These are phyloP conservation scores for Zalerion maritima DNA, from an alignment of 495 filamentous ascomycete genomes.

Conservation along the genomic window DNA sequence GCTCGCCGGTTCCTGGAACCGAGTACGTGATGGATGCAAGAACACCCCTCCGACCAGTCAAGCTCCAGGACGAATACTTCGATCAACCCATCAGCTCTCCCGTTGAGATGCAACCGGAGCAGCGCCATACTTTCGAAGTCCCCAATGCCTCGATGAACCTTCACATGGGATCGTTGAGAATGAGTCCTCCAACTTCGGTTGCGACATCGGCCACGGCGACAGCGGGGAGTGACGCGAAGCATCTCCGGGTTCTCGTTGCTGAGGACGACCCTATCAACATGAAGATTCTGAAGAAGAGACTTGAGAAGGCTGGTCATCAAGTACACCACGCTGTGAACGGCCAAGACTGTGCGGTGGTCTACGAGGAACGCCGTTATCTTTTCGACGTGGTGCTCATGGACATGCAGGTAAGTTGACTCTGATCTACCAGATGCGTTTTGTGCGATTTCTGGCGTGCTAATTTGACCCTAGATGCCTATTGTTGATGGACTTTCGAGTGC, in stretches of 20 bases:
- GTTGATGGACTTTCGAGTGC: conserved; percentile 76
- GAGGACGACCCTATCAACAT: conserved; percentile 92
- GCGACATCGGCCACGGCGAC: neutral
- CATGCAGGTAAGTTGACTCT: conserved; percentile 52
- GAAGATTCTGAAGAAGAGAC: conserved; percentile 69
- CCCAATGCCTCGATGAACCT: conserved; percentile 5
- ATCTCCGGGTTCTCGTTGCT: conserved; percentile 60
- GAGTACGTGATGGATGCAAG: conserved; percentile 17
- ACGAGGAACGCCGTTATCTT: conserved; percentile 37
- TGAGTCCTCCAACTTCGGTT: neutral
- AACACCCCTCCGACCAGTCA: conserved; percentile 25
- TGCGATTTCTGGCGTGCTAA: neutral
- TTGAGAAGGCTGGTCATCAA: conserved; percentile 65
- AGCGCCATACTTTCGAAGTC: conserved; percentile 17
- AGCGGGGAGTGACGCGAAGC: conserved; percentile 14
- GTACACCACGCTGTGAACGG: conserved; percentile 69
- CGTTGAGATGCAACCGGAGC: too few relatives aligned
- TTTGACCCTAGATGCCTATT: conserved; percentile 66
- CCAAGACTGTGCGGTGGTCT: conserved; percentile 65
- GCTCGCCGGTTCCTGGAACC: too few relatives aligned
- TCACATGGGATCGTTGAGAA: conserved; percentile 1
- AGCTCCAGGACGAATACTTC: conserved; percentile 22
- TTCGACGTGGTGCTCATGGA: conserved; percentile 95
- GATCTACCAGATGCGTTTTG: neutral
- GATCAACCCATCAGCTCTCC: too few relatives aligned